A percentile compares a stretch with the other conserved stretches of the same genome.
Evolutionary conservation across 768 basidiomycete genomes (phyloP).

Genomic region (Lyophyllum atratum): DNA sequence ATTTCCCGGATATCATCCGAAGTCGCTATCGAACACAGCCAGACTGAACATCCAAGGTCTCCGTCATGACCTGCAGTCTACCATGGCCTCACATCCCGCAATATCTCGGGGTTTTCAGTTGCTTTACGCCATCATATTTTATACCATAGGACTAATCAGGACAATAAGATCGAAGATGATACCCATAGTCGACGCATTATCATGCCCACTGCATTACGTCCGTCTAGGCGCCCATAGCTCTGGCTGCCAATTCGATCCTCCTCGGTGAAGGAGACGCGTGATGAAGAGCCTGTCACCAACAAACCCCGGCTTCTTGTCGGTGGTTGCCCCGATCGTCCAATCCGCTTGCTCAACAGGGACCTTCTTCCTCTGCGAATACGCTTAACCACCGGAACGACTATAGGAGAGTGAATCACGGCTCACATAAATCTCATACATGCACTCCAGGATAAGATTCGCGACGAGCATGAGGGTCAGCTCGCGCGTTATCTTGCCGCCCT

Average conservation of each 20-base stretch:
- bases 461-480: conserved; percentile 31
- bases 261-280: conserved; percentile 38
- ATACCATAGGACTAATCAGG: conserved; percentile 3
- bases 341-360: conserved; percentile 32
- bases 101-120: neutral
- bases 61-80: neutral
- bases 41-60: neutral
- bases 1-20: conserved; percentile 79
- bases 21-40: conserved; percentile 49
- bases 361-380: conserved; percentile 22
- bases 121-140: conserved; percentile 1
- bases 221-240: conserved; percentile 37
- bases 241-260: conserved; percentile 44
- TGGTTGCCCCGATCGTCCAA: conserved; percentile 33
- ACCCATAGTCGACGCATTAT: neutral
- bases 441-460: conserved; percentile 31
- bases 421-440: conserved; percentile 32
- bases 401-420: conserved; percentile 7
- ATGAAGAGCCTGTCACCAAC: conserved; percentile 37
- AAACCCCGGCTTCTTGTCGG: conserved; percentile 18
- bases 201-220: neutral
- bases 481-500: conserved; percentile 31
- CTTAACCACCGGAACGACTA: neutral
- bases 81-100: neutral
- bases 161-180: conserved; percentile 1